Evolutionary conservation across 2,329 filamentous ascomycete species (phyloP).

Genomic region (Verruconis gallopava): DNA sequence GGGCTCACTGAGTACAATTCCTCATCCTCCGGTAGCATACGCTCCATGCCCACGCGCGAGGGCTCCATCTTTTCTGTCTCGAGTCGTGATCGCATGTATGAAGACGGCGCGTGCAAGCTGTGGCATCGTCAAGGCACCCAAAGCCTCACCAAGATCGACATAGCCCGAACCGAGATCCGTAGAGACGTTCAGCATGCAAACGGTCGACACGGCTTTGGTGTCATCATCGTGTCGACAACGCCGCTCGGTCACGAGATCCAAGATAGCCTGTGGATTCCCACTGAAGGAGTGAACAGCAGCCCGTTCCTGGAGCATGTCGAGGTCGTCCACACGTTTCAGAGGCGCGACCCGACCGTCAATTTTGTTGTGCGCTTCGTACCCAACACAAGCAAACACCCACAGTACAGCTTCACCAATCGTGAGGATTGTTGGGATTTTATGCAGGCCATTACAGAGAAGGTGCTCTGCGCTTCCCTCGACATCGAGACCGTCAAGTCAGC

Average conservation of each 20-base stretch:
- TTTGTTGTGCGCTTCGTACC: constrained; percentile 10
- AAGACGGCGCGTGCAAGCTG: constrained; percentile 1
- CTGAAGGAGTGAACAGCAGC: constrained; percentile 1
- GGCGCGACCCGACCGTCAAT: constrained; percentile 3
- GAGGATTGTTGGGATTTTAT: constrained; percentile 10
- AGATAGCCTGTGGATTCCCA: constrained; percentile 9
- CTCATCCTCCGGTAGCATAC: constrained; percentile 7
- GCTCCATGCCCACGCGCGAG: constrained; percentile 6
- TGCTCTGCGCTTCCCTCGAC: constrained; percentile 4
- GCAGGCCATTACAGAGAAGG: constrained; percentile 5
- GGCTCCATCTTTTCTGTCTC: constrained; percentile 7
- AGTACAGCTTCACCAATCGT: constrained; percentile 8
- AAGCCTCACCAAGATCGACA: neutral
- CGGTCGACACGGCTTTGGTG: neutral
- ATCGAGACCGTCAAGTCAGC: constrained; percentile 9
- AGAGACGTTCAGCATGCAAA: neutral
- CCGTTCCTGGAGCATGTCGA: constrained; percentile 9
- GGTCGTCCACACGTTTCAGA: constrained; percentile 2
- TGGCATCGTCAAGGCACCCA: constrained; percentile 6
- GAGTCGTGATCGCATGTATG: constrained; percentile 2
- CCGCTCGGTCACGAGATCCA: constrained; percentile 4
- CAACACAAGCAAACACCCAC: constrained; percentile 8
- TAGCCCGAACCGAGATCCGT: constrained; percentile 8
- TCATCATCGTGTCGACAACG: constrained; percentile 6
- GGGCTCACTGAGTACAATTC: neutral